Percentiles rank a stretch among this genome's conserved stretches.
phyloP scores from a whole-genome alignment of 768 basidiomycete species.

The Rhodotorula sphaerocarpa region DNA sequence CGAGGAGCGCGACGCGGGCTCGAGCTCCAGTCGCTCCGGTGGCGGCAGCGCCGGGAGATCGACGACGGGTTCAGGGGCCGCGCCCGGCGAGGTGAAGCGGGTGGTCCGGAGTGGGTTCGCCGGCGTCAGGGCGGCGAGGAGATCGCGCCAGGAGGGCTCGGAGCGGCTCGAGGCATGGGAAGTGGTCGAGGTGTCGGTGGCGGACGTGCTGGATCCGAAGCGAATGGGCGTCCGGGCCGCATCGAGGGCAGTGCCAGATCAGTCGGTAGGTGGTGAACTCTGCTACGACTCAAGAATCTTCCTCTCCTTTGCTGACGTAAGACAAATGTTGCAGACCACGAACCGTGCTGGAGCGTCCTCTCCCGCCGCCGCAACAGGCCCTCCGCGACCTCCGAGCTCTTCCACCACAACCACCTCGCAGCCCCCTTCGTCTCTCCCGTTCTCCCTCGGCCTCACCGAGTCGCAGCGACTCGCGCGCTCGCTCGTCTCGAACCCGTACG shows the following conservation, averaged over 20 bases:
- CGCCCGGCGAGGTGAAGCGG: slow-evolving; percentile 7
- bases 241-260: slow-evolving; percentile 1
- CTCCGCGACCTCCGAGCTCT: not conserved
- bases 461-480: slow-evolving; percentile 72
- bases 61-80: not conserved
- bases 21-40: not conserved
- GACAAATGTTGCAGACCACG: too few species aligned
- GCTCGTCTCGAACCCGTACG: slow-evolving; percentile 79
- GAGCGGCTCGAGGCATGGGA: not conserved
- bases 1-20: not conserved
- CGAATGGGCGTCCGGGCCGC: not conserved
- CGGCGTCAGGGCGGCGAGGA: slow-evolving; percentile 16
- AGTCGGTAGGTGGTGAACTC: too few species aligned
- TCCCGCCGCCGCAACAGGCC: not conserved
- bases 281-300: too few species aligned
- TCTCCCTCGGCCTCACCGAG: slow-evolving; percentile 76
- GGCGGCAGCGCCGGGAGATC: not conserved
- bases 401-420: not conserved
- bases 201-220: slow-evolving; percentile 9
- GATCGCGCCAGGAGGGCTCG: not conserved
- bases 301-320: not conserved
- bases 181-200: slow-evolving; percentile 3
- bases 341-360: too few species aligned
- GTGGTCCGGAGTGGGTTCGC: slow-evolving; percentile 41
- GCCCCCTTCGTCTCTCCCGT: slow-evolving; percentile 63